Evolutionary conservation across 495 filamentous ascomycete species (phyloP).

Genomic region (Neurospora cerealis): DNA sequence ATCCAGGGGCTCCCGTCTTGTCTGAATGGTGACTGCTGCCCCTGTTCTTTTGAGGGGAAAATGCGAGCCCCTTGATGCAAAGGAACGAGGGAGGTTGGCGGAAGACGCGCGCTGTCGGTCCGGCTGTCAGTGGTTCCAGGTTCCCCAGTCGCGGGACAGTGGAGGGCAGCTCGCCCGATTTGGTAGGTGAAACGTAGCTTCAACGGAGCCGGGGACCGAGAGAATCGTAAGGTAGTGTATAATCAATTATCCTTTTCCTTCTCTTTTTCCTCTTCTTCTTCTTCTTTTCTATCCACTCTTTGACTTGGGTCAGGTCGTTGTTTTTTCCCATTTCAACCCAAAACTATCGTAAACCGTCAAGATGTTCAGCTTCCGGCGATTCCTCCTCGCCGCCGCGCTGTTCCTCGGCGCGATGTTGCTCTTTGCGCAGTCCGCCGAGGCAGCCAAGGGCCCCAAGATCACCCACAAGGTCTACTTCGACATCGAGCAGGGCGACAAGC

Average conservation of each 20-base stretch:
- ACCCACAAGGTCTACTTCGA: constrained; percentile 97
- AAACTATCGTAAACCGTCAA: constrained; percentile 5
- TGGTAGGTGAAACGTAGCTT: constrained; percentile 28
- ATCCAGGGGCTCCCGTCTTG: neutral
- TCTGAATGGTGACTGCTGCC: neutral
- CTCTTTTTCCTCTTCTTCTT: neutral
- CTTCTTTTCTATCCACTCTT: neutral
- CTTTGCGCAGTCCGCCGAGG: constrained; percentile 58
- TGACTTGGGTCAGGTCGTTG: neutral
- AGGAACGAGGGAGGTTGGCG: neutral
- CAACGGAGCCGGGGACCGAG: constrained; percentile 5
- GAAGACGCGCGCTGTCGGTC: neutral
- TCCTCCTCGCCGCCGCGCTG: constrained; percentile 59
- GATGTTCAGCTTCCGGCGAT: constrained; percentile 48
- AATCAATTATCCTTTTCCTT: neutral
- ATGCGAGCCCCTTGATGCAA: neutral
- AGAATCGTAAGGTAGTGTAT: neutral
- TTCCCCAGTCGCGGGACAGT: neutral
- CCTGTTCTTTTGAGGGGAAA: neutral
- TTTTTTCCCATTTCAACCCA: neutral
- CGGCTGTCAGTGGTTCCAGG: neutral
- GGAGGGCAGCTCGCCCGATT: neutral
- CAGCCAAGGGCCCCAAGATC: constrained; percentile 89
- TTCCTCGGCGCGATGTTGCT: constrained; percentile 63
- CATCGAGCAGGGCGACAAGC: constrained; percentile 79